Conservation (phyloP, 345 rosid genomes). For the Balakata baccata region DNA sequence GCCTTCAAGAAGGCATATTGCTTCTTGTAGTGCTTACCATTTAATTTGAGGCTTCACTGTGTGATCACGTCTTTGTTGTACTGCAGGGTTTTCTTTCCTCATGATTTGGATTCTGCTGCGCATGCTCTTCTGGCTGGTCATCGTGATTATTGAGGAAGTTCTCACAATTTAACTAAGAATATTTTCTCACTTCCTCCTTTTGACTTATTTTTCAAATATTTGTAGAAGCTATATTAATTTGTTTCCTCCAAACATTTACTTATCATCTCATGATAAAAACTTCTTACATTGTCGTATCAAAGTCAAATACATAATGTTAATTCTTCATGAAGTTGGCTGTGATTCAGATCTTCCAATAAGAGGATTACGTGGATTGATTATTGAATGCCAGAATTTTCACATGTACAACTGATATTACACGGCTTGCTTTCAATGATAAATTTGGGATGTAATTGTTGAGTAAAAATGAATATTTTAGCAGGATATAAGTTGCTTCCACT, state of each 20-base stretch:
- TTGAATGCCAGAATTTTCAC: neutral
- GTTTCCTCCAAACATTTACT: neutral
- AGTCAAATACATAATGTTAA: too few species aligned
- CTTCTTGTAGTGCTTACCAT: neutral
- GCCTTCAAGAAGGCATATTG: neutral
- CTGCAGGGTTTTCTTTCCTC: conserved; percentile 94
- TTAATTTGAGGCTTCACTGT: neutral
- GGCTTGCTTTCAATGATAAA: neutral
- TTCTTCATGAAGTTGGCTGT: too few species aligned
- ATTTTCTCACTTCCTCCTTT: neutral
- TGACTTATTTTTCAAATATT: neutral
- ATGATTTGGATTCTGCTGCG: conserved; percentile 72
- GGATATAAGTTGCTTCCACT: too few species aligned
- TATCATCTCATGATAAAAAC: too few species aligned
- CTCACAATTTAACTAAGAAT: neutral
- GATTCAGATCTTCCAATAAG: too few species aligned
- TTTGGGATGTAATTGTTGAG: neutral
- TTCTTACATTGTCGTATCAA: too few species aligned
- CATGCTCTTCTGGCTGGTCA: conserved; percentile 63
- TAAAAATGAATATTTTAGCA: neutral
- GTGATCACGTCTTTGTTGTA: neutral
- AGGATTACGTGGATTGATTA: neutral
- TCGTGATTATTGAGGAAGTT: conserved; percentile 24
- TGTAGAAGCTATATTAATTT: neutral
- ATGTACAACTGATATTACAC: neutral